phyloP scores from a whole-genome alignment of 164 flowering plant genomes.

The Litsea cubeba region DNA sequence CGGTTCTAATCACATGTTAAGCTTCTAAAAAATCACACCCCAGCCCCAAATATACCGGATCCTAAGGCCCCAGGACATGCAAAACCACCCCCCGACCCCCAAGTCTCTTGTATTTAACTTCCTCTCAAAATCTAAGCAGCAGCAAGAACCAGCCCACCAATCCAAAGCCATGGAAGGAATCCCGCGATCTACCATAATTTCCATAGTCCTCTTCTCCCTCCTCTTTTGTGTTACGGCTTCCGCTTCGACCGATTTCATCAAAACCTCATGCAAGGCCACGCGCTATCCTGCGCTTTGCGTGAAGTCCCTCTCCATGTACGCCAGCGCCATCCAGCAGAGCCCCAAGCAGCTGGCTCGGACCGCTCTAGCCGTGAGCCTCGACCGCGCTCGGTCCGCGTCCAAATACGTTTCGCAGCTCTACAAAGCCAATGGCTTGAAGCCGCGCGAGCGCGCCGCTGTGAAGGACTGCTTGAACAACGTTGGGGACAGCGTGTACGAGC shows the following conservation, averaged over 20 bases:
- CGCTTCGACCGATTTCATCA: slow-evolving; percentile 19
- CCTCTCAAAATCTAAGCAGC: not conserved
- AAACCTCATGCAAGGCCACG: slow-evolving; percentile 23
- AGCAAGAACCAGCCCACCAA: not conserved
- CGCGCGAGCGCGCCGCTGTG: slow-evolving; percentile 18
- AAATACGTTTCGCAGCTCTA: slow-evolving; percentile 15
- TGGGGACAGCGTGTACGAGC: slow-evolving; percentile 27
- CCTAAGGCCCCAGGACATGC: not conserved
- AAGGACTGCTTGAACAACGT: slow-evolving; percentile 30
- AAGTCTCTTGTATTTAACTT: not conserved
- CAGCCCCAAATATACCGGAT: too few species aligned
- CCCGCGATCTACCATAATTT: not conserved
- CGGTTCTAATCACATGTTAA: too few species aligned
- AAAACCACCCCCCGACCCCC: too few species aligned
- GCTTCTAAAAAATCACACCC: too few species aligned
- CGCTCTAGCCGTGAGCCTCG: slow-evolving; percentile 24
- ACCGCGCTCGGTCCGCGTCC: slow-evolving; percentile 15
- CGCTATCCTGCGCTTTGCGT: slow-evolving; percentile 25
- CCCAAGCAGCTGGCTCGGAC: slow-evolving; percentile 24
- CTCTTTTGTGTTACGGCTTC: slow-evolving; percentile 1
- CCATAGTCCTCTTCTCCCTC: slow-evolving; percentile 2
- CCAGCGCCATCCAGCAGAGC: slow-evolving; percentile 19
- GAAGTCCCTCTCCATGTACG: slow-evolving; percentile 17
- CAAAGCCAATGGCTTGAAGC: slow-evolving; percentile 4
- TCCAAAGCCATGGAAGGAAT: slow-evolving; percentile 7